Evolutionary conservation across 495 filamentous ascomycete species (phyloP), one percentile per base, ranked within the genome.

Genomic region (Xylaria curta): DNA sequence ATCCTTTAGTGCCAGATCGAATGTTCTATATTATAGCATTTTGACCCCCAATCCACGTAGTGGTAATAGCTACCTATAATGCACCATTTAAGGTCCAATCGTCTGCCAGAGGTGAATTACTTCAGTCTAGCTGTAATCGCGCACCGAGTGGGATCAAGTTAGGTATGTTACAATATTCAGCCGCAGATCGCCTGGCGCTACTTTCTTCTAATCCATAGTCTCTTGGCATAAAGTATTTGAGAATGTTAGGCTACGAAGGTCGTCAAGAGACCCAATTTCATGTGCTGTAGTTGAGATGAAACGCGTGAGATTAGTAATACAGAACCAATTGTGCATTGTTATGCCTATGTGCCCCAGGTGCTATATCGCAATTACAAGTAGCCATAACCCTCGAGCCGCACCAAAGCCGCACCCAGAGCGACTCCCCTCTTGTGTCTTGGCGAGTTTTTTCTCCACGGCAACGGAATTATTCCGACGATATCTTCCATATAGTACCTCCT

Each of bases 41-140:
- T 21, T 10, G 19, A 38, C 2, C 36, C 36, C 12, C 9, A 62
- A 24, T 42, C 9, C 9, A 26, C 17, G 31, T n/a, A 38, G n/a
- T 64, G 31, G n/a, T 47, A 47, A 64, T 47, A 46, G 19, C 61
- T 26, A 42, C 40, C n/a, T 63, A 44, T 40, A 46, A 31, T 15
- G 24, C 12, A 28, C 40, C 21, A 8, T 4, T 44, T 38, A 38
- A 38, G 36, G 6, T 38, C 36, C 36, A 46, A 31, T 58, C 13
- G 38, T 42, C 2, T 42, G 38, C 38, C 4, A 13, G 38, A 13
- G 38, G 38, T 2, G 28, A 28, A 54, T 28, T 38, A 59, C 15
- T 38, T 10, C 17, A 13, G n/a, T n/a, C 40, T 46, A 64, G 24
- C 24, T 12, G 3, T 2, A 46, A 64, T 33, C 40, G 47, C 40